A percentile compares a stretch with the other conserved stretches of the same genome.
Evolutionary conservation across 352 stramenopile species (phyloP).

Genomic region (Phytophthora rubi): DNA sequence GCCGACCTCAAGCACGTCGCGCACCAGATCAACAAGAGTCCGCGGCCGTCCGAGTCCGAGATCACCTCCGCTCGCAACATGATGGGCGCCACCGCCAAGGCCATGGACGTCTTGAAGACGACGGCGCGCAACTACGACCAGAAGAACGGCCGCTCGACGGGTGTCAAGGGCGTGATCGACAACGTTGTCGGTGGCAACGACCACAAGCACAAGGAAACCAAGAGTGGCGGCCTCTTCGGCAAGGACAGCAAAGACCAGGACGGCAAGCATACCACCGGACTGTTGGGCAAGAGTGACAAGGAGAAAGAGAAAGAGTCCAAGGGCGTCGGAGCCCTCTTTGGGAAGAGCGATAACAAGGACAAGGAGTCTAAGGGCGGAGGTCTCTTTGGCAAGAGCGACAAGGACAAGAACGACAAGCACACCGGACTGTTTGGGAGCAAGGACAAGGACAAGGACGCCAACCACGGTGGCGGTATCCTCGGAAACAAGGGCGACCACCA

Average conservation of each 20-base stretch:
- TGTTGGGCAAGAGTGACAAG: constrained; percentile 8
- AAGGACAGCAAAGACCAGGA: not conserved
- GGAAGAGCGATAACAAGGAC: constrained; percentile 1
- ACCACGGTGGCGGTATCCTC: constrained; percentile 7
- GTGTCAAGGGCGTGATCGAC: constrained; percentile 26
- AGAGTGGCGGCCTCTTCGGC: constrained; percentile 13
- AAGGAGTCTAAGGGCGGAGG: not conserved
- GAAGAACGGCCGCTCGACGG: constrained; percentile 27
- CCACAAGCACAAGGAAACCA: constrained; percentile 21
- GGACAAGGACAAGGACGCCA: constrained; percentile 21
- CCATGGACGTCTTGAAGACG: constrained; percentile 24
- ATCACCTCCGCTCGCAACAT: constrained; percentile 17
- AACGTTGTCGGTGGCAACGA: constrained; percentile 22
- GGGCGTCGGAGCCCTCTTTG: constrained; percentile 2
- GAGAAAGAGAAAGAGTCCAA: not conserved
- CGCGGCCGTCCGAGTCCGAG: constrained; percentile 16
- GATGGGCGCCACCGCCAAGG: constrained; percentile 24
- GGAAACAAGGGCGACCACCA: constrained; percentile 5
- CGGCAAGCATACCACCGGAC: constrained; percentile 9
- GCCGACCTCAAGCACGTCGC: no score
- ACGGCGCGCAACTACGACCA: constrained; percentile 31
- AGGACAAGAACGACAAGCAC: constrained; percentile 17
- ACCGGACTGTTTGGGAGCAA: constrained; percentile 10
- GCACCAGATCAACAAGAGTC: no score
- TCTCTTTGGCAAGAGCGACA: constrained; percentile 2